These are phyloP conservation scores for Pseudogymnoascus destructans DNA, from an alignment of 2,329 filamentous ascomycete species.

Conservation along the genomic window DNA sequence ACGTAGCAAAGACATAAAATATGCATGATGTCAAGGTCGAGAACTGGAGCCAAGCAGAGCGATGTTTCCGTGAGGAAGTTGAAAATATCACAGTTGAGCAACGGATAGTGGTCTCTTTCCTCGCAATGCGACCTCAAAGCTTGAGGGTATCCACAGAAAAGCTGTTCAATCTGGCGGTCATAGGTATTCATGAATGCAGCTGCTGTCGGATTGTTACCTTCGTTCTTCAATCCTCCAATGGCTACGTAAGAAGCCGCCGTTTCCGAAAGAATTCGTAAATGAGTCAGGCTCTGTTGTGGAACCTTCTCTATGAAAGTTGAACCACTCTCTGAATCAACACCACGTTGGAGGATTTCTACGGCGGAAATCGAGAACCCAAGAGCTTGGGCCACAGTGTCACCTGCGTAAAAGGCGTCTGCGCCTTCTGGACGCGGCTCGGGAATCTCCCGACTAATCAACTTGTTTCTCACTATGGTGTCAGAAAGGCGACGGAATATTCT, in stretches of 20 bases:
- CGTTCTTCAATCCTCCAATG: conserved; percentile 54
- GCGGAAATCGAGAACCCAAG: conserved; percentile 79
- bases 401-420: conserved; percentile 36
- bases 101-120: conserved; percentile 30
- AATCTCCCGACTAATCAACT: conserved; percentile 32
- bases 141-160: conserved; percentile 48
- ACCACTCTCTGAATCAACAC: conserved; percentile 59
- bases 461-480: conserved; percentile 44
- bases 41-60: conserved; percentile 53
- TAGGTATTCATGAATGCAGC: conserved; percentile 55
- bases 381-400: conserved; percentile 48
- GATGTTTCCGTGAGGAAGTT: conserved; percentile 70
- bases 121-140: conserved; percentile 9
- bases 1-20: conserved; percentile 77
- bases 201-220: conserved; percentile 46
- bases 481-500: conserved; percentile 47
- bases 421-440: conserved; percentile 24
- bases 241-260: conserved; percentile 77
- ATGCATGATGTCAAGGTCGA: conserved; percentile 63
- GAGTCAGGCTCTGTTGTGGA: conserved; percentile 69
- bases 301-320: conserved; percentile 72
- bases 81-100: conserved; percentile 61
- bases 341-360: conserved; percentile 83
- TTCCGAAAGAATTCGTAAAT: conserved; percentile 78
- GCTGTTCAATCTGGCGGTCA: conserved; percentile 58